Conservation (phyloP, 2,329 filamentous ascomycete genomes). For the Neopestalotiopsis rosae region DNA sequence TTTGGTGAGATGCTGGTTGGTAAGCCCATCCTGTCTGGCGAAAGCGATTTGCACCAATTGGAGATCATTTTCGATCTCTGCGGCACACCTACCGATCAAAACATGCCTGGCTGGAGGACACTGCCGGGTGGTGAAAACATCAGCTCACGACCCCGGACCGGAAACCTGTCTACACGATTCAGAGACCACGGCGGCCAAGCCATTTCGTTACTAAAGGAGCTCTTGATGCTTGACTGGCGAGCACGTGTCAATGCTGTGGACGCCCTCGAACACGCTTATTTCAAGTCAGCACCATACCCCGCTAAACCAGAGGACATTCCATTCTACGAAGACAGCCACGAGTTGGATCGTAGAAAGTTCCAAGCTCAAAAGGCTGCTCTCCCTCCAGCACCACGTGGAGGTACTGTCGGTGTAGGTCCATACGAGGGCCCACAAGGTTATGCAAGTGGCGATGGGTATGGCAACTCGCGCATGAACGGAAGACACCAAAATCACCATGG, state of each 20-base stretch:
- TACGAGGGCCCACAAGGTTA: slow-evolving; percentile 57
- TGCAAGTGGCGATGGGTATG: slow-evolving; percentile 56
- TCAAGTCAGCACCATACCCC: slow-evolving; percentile 78
- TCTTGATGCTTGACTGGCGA: slow-evolving; percentile 88
- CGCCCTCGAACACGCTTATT: slow-evolving; percentile 90
- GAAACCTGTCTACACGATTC: slow-evolving; percentile 77
- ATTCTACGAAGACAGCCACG: slow-evolving; percentile 90
- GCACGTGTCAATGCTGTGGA: slow-evolving; percentile 91
- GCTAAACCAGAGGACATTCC: slow-evolving; percentile 87
- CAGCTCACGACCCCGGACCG: slow-evolving; percentile 62
- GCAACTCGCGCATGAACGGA: slow-evolving; percentile 44
- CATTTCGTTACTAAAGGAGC: slow-evolving; percentile 79
- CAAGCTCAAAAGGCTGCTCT: slow-evolving; percentile 83
- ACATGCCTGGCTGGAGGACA: slow-evolving; percentile 87
- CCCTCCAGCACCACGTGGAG: slow-evolving; percentile 90
- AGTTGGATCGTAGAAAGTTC: slow-evolving; percentile 91
- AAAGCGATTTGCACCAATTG: slow-evolving; percentile 86
- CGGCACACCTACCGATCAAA: slow-evolving; percentile 86
- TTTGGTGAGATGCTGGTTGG: slow-evolving; percentile 97
- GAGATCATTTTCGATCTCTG: slow-evolving; percentile 94
- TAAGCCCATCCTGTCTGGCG: slow-evolving; percentile 90
- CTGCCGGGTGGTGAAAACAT: slow-evolving; percentile 83
- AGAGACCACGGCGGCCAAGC: slow-evolving; percentile 74
- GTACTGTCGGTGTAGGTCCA: slow-evolving; percentile 80
- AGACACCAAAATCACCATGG: slow-evolving; percentile 46